Evolutionary conservation across 2,329 filamentous ascomycete genomes (phyloP), one percentile per base, ranked within the genome.

Genomic region (Camillea tinctor): DNA sequence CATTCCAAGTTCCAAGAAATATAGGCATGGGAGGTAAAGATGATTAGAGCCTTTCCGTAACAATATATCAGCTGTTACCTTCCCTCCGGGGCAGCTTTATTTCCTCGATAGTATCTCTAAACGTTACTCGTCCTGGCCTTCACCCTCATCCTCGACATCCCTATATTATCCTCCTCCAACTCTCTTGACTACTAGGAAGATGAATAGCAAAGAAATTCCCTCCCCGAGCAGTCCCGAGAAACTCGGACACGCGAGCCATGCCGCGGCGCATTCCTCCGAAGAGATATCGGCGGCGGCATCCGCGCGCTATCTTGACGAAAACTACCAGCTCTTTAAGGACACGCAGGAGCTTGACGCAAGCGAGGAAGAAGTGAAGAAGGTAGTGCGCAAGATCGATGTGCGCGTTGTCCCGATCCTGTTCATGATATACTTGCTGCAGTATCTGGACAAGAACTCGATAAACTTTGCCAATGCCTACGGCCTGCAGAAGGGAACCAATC

Each of bases 381-480:
- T 71, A 8, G 52, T 74, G 53, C 68, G 71, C 26, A 74, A 74
- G 58, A 72, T 74, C 58, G 72, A 74, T 61, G 58, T 61, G 50
- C 70, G 64, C 19, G 55, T 74, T 50, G 65, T 74, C n/a, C 64
- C 72, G 3, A 61, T 72, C 24, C 64, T 73, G 24, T 71, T 74
- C 63, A 56, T 70, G 30, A 71, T 71, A 4, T 74, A 74, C 54
- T 63, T 73, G 59, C 64, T 74, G 11, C 72, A 74, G 62, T 74
- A 73, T 49, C 67, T 74, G 52, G 72, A 74, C 60, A 74, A 73
- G 70, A 81, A 81, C 66, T 75, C 76, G 0, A 77, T 81, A 69
- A 81, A 81, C 64, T 84, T 83, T 68, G 80, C 80, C 7, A 79
- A 76, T 58, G 77, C 78, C 0, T 84, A 79, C 64, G 81, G 80